phyloP scores from a whole-genome alignment of 495 filamentous ascomycete genomes.

The Chaetomium cochliodes region DNA sequence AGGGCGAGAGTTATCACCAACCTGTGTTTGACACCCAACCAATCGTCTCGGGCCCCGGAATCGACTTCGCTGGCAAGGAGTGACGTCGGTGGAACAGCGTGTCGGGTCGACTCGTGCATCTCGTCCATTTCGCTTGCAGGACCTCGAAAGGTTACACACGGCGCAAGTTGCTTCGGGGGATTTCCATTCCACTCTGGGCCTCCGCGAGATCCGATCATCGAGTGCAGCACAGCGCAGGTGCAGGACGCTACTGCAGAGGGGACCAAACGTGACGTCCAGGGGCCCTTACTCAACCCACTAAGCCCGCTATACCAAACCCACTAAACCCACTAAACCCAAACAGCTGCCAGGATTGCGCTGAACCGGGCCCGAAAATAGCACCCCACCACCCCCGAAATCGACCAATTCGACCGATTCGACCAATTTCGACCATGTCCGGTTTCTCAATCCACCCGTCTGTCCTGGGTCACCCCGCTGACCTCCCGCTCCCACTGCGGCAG shows the following conservation, averaged over 20 bases:
- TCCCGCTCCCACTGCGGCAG: constrained; percentile 18
- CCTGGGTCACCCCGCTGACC: constrained; percentile 23
- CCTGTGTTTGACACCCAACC: neutral
- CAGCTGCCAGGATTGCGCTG: constrained; percentile 8
- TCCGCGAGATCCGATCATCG: constrained; percentile 18
- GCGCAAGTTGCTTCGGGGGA: constrained; percentile 1
- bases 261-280: constrained; percentile 11
- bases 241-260: neutral
- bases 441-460: constrained; percentile 42
- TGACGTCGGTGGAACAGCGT: constrained; percentile 31
- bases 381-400: constrained; percentile 8
- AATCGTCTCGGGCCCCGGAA: neutral
- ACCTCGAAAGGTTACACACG: constrained; percentile 22
- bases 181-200: neutral
- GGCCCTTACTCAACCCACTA: neutral
- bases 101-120: constrained; percentile 27
- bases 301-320: too few relatives aligned
- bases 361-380: constrained; percentile 27
- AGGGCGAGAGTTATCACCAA: neutral
- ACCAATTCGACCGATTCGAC: neutral
- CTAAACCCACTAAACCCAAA: neutral
- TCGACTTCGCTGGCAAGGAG: constrained; percentile 10
- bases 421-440: constrained; percentile 31
- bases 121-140: constrained; percentile 18
- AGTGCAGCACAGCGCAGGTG: neutral